phyloP scores from a whole-genome alignment of 768 basidiomycete species.

The Clitopilus passeckerianus region DNA sequence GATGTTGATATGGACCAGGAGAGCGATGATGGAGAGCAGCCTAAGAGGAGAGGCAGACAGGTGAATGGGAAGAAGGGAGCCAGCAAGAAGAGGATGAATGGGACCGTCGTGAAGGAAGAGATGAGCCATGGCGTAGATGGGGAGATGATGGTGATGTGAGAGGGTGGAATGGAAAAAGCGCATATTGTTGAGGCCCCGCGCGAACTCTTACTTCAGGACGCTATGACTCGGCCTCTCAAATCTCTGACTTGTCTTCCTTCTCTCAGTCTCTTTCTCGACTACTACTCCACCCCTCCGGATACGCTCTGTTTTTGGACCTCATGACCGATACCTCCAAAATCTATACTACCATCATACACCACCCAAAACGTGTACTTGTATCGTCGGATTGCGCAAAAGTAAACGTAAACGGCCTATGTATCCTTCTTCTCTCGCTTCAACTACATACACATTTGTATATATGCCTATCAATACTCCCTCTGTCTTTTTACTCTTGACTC shows the following conservation, averaged over 20 bases:
- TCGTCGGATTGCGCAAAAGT: not conserved
- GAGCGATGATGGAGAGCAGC: constrained; percentile 6
- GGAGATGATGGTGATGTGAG: constrained; percentile 19
- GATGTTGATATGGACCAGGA: constrained; percentile 17
- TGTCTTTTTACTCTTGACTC: not conserved
- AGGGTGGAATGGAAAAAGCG: not conserved
- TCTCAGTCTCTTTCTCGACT: not conserved
- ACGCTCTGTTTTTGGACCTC: not conserved
- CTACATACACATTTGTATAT: not conserved
- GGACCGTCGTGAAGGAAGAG: constrained; percentile 7
- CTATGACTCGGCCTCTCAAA: not conserved
- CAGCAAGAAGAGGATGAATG: constrained; percentile 11
- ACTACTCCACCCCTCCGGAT: not conserved
- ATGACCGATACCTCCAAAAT: not conserved
- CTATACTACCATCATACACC: not conserved
- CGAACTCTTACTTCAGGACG: not conserved
- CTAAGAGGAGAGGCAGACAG: constrained; percentile 6
- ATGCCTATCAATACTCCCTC: not conserved
- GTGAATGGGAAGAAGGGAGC: constrained; percentile 2
- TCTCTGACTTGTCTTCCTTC: not conserved
- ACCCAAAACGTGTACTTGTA: not conserved
- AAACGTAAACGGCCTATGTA: not conserved
- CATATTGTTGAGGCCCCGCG: too few relatives aligned
- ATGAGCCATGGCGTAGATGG: constrained; percentile 5
- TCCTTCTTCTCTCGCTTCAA: not conserved